Percentiles rank a stretch among this genome's conserved stretches.
phyloP scores from a whole-genome alignment of 129 eudicot genomes.

The Helianthus annuus region HanXRQr2.0-SUNRISE NC_035449.2:194746705-194747204 shows the following conservation, averaged over 20 bases:
- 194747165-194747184: constrained; percentile 22
- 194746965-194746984: background rate
- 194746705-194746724: background rate
- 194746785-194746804: background rate
- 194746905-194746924: background rate
- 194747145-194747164: constrained; percentile 15
- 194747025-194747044: background rate
- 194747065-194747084: background rate
- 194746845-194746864: background rate
- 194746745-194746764: background rate
- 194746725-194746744: background rate
- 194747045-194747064: background rate
- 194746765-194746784: background rate
- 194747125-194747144: background rate
- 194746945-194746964: background rate
- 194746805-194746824: background rate
- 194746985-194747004: background rate
- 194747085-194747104: background rate
- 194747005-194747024: background rate
- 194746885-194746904: background rate
- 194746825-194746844: background rate
- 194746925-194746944: background rate
- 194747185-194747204: background rate
- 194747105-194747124: background rate
- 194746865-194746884: background rate